Evolutionary conservation across 495 filamentous ascomycete genomes (phyloP), one percentile per base, ranked within the genome.

Genomic region (Penicillium samsonianum): DNA sequence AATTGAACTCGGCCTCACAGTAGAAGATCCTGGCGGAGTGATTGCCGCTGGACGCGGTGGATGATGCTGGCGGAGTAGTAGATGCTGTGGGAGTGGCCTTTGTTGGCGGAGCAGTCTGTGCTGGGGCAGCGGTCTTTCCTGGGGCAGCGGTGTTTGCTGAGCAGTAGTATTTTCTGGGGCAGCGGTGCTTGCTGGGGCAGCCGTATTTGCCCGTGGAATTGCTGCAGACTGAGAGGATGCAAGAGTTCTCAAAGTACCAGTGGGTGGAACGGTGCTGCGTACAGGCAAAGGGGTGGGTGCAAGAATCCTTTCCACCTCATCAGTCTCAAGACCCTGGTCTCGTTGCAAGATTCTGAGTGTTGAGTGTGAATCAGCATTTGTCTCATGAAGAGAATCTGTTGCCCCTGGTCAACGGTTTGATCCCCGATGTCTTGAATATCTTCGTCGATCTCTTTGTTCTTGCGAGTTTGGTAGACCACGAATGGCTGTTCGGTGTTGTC

Each of bases 401-500:
- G 10, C 1, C 10, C 10, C 0, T 33, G 30, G 30, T 33, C 30
- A 12, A 12, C 30, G 3, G 30, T 33, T 4, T 33, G 30, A 33
- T 10, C 12, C 30, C 30, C 35, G 35, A 38, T 38, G 16, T 38
- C 35, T 8, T 38, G 16, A 7, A 38, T 38, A n/a, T 38, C 35
- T 17, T 38, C 35, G 5, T 38, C 35, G 16, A 38, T 8, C 35
- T 63, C 57, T 3, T 12, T 16, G 11, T 53, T 61, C 28, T 53
- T 58, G 37, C 45, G 44, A 6, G 35, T 38, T 8, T 65, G 54
- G 4, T 48, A n/a, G 0, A 47, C 54, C 5, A 60, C 40, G 40
- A 58, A 61, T 10, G 17, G 12, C 17, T 33, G 25, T 4, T 41
- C 31, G 14, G 45, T 42, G 14, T 19, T 50, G 37, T 31, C 7